Evolutionary conservation across 371 early-diverging fungal species (phyloP).

Genomic region (Basidiobolus meristosporus): DNA sequence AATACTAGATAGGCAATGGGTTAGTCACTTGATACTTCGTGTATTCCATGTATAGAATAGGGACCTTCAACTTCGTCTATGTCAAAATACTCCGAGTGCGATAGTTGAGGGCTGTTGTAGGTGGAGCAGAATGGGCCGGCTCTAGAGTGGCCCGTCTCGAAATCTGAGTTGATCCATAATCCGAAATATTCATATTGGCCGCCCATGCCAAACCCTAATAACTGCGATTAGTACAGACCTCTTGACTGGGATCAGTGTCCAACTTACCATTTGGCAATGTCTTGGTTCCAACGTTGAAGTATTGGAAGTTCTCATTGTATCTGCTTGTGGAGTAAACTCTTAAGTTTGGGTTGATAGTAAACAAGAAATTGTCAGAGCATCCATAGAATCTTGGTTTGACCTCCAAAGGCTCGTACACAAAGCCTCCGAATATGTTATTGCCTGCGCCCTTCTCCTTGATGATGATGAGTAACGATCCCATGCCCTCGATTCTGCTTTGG

Average conservation of each 20-base stretch:
- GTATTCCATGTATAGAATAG: not conserved
- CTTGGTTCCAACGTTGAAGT: slow-evolving; percentile 59
- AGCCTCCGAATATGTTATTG: slow-evolving; percentile 52
- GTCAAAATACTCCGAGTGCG: slow-evolving; percentile 28
- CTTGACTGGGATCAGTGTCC: no score
- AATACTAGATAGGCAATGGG: slow-evolving; percentile 20
- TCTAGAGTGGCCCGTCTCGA: slow-evolving; percentile 49
- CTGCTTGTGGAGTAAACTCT: slow-evolving; percentile 21
- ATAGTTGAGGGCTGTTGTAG: slow-evolving; percentile 36
- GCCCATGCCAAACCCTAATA: slow-evolving; percentile 42
- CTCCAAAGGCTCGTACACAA: slow-evolving; percentile 33
- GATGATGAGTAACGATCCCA: slow-evolving; percentile 23
- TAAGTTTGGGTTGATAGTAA: slow-evolving; percentile 18
- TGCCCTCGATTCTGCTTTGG: slow-evolving; percentile 17
- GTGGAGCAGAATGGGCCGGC: slow-evolving; percentile 51
- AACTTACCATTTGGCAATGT: slow-evolving; percentile 64
- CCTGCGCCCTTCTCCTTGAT: slow-evolving; percentile 16
- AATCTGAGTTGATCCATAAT: slow-evolving; percentile 49
- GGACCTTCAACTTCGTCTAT: slow-evolving; percentile 58
- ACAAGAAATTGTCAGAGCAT: slow-evolving; percentile 35
- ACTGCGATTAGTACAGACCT: not conserved
- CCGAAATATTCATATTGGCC: slow-evolving; percentile 74
- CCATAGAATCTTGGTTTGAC: slow-evolving; percentile 55
- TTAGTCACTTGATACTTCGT: not conserved
- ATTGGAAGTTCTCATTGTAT: slow-evolving; percentile 60